Evolutionary conservation across 257 asterid species (phyloP).

Genomic region (Euphrasia confusa): DNA sequence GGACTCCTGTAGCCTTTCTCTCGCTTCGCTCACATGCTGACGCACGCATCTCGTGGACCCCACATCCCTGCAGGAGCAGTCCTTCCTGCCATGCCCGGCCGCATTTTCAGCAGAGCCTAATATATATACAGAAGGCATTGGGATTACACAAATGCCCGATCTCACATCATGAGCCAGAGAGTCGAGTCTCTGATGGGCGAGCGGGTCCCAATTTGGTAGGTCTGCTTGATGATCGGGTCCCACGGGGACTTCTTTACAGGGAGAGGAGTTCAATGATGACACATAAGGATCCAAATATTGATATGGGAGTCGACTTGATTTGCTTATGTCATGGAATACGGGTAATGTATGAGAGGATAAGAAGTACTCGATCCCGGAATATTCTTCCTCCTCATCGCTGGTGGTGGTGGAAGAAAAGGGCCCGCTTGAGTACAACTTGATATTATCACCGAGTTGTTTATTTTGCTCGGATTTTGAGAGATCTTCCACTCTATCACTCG

Average conservation of each 20-base stretch:
- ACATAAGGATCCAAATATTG: constrained; percentile 37
- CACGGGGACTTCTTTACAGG: constrained; percentile 52
- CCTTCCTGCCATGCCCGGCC: constrained; percentile 41
- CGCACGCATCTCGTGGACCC: constrained; percentile 69
- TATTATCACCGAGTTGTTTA: not conserved
- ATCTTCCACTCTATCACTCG: not conserved
- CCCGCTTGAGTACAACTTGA: constrained; percentile 22
- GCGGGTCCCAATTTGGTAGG: constrained; percentile 48
- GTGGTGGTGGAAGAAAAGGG: not conserved
- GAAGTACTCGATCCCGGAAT: constrained; percentile 30
- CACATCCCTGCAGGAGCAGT: constrained; percentile 47
- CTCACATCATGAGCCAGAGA: not conserved
- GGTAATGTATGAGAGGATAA: constrained; percentile 29
- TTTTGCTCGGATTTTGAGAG: not conserved
- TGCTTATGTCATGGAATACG: constrained; percentile 31
- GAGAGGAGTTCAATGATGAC: constrained; percentile 33
- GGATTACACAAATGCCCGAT: constrained; percentile 37
- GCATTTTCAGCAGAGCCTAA: constrained; percentile 19
- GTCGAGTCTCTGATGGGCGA: constrained; percentile 12
- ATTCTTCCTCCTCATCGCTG: constrained; percentile 29
- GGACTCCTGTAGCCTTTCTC: constrained; percentile 38
- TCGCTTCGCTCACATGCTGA: constrained; percentile 53
- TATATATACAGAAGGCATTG: constrained; percentile 25
- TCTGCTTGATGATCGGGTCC: constrained; percentile 67
- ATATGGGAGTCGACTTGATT: constrained; percentile 32